Base-by-base conservation (phyloP, 192 early-diverging fungal species). In the Coemansia sp. region DNA sequence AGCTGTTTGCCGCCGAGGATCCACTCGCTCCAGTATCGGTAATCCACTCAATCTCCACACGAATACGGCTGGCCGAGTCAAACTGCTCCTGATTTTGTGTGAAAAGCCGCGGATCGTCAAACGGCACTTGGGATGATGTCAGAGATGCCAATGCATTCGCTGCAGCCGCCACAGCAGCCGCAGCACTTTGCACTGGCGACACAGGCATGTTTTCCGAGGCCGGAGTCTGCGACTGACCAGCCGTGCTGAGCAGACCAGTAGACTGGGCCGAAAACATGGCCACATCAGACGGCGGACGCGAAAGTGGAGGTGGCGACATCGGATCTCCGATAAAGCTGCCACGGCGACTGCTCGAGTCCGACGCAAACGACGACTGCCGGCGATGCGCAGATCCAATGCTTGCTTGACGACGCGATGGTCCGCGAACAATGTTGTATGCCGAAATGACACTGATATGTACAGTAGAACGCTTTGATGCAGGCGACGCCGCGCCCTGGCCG, bases 1-100 rank as follows among this genome's bases (percentile, higher is more conserved):
- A 71, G n/a, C 68, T 68, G 35, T 48, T 55, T 4, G 50, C 48
- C n/a, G 37, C 49, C 25, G 65, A 52, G 16, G 65, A 29, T 2
- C 56, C 65, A 0, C 62, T 27, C 6, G 53, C 59, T 6, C 51
- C 48, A 4, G 54, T 56, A 3, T 74, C 69, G 5, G 65, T 35
- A 14, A 80, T 72, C 78, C 72, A 75, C 61, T 80, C 78, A 9
- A 80, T 53, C 35, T 75, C 78, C 10, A 80, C 68, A 0, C 72
- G 72, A 10, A 80, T 59, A 16, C 75, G 64, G 54, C 75, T 71
- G 45, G 31, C 23, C 16, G 41, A 16, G 38, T 63, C 57, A 45
- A 12, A 12, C 41, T 45, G 41, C 41, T 45, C 14, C 41, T 55
- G 50, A 12, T 21, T 22, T 16, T 21, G 26, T 19, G 17, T 31